Percentiles rank a stretch among this genome's conserved stretches.
phyloP scores from a whole-genome alignment of 257 asterid genomes.

The Solanum piurae region DNA sequence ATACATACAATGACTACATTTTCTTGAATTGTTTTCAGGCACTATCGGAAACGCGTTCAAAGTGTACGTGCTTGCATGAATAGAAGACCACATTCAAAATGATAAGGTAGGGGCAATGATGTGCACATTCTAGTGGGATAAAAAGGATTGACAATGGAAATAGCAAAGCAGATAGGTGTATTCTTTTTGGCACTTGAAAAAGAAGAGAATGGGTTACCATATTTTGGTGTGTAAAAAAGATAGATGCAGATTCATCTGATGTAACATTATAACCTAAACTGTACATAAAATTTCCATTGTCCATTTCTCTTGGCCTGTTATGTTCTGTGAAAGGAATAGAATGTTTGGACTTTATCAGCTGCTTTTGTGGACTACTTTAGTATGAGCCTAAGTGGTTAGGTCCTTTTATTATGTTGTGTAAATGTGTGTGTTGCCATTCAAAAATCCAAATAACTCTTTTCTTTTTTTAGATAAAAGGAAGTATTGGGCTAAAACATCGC shows the following conservation, averaged over 20 bases:
- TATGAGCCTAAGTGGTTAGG: background rate
- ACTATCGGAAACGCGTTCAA: slow-evolving; percentile 43
- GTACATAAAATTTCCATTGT: slow-evolving; percentile 1
- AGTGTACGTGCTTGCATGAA: slow-evolving; percentile 45
- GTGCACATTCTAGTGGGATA: background rate
- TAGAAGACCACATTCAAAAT: slow-evolving; percentile 11
- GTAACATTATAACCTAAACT: background rate
- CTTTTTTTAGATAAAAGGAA: background rate
- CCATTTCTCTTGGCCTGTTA: background rate
- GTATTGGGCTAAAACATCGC: background rate
- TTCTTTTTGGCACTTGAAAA: background rate
- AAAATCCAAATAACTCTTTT: background rate
- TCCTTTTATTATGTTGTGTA: background rate
- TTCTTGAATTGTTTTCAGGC: slow-evolving; percentile 17
- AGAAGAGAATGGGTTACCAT: background rate
- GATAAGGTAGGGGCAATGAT: slow-evolving; percentile 1
- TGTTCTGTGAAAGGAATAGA: background rate
- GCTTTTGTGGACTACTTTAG: background rate
- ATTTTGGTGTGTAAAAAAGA: background rate
- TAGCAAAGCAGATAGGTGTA: background rate
- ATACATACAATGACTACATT: background rate
- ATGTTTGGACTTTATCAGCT: background rate
- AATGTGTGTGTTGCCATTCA: background rate
- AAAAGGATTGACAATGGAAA: background rate
- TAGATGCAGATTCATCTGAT: background rate